A percentile compares a stretch with the other conserved stretches of the same genome.
phyloP scores from a whole-genome alignment of 805 yeast genomes.

The Cyberlindnera suaveolens region DNA sequence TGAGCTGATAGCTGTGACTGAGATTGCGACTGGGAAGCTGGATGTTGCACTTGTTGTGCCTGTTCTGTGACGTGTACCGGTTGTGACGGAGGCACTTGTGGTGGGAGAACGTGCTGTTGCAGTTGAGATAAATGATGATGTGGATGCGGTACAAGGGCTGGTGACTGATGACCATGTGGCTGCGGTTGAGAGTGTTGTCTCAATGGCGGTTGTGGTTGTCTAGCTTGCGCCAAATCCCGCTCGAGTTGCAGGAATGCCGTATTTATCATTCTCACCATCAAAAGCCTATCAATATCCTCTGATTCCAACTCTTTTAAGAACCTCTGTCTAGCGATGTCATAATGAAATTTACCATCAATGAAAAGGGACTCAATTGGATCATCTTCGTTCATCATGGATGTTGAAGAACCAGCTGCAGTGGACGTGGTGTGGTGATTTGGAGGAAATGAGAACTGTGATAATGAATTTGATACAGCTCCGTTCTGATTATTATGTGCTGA shows the following conservation, averaged over 20 bases:
- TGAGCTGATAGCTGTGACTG: no score
- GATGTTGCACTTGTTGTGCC: background rate
- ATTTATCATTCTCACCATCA: slow-evolving; percentile 13
- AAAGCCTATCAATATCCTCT: slow-evolving; percentile 6
- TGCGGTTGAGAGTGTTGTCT: no score
- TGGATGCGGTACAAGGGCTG: no score
- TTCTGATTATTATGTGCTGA: slow-evolving; percentile 2
- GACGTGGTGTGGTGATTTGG: background rate
- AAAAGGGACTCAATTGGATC: slow-evolving; percentile 11
- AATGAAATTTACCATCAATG: slow-evolving; percentile 19
- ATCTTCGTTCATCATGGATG: background rate
- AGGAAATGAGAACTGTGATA: background rate
- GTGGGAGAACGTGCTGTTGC: background rate
- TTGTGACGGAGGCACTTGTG: background rate
- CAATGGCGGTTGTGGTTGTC: background rate
- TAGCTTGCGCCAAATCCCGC: slow-evolving; percentile 9
- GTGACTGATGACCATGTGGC: no score
- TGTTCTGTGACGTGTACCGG: background rate
- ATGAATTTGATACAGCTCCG: slow-evolving; percentile 2
- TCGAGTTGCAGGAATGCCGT: slow-evolving; percentile 18
- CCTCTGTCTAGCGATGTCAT: slow-evolving; percentile 12
- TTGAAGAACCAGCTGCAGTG: background rate
- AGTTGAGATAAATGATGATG: background rate
- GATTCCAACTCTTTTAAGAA: slow-evolving; percentile 15
- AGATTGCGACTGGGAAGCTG: no score